Conservation (phyloP, 345 rosid genomes). For the Toxicodendron radicans region DNA sequence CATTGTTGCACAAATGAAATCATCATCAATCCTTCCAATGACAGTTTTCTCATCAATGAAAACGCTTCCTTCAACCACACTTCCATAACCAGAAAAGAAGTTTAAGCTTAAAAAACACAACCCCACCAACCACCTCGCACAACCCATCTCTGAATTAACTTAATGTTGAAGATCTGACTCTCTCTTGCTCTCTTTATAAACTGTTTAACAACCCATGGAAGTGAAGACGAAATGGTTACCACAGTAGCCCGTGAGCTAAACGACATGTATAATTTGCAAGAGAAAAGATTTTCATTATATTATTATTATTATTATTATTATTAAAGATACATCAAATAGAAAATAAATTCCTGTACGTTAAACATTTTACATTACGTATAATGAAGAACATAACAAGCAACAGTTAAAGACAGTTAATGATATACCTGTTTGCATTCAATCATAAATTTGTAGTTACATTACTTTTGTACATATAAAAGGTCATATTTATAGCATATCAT, state of each 20-base stretch:
- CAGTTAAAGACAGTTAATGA: too few species aligned
- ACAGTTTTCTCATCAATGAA: constrained; percentile 50
- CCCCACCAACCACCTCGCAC: constrained; percentile 28
- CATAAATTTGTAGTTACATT: too few species aligned
- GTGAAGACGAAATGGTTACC: constrained; percentile 2
- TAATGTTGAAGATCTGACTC: constrained; percentile 23
- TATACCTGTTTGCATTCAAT: too few species aligned
- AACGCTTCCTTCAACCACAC: constrained; percentile 43
- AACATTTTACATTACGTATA: too few species aligned
- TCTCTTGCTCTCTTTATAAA: neutral
- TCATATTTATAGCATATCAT: too few species aligned
- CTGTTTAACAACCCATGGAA: constrained; percentile 15
- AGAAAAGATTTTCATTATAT: neutral
- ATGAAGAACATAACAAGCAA: too few species aligned
- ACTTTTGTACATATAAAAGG: too few species aligned
- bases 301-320: too few species aligned
- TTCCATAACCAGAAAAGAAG: neutral
- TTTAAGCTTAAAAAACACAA: constrained; percentile 21
- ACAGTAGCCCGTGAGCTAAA: neutral
- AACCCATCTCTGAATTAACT: constrained; percentile 37
- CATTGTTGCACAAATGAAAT: constrained; percentile 88
- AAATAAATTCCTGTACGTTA: too few species aligned
- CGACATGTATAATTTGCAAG: neutral
- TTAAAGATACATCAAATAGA: too few species aligned
- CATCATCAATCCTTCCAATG: constrained; percentile 73